Evolutionary conservation across 2,329 filamentous ascomycete genomes (phyloP).

Genomic region (Lachnellula cervina): DNA sequence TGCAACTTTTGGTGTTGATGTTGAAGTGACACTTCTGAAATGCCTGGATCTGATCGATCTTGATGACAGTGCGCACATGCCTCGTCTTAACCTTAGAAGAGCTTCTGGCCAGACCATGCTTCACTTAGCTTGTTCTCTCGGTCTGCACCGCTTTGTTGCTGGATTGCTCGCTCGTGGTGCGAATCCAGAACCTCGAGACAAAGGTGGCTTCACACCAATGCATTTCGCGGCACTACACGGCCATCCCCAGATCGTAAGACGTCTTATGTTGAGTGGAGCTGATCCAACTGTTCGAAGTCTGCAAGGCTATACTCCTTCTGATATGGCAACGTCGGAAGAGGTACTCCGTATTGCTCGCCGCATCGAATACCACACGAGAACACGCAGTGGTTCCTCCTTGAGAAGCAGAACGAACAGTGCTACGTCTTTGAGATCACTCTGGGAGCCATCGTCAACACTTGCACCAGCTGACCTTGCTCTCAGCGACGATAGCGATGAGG

Average conservation of each 20-base stretch:
- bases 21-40: conserved; percentile 51
- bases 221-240: conserved; percentile 76
- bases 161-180: conserved; percentile 74
- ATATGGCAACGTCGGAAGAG: conserved; percentile 62
- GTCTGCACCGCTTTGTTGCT: conserved; percentile 69
- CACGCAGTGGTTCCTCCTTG: conserved; percentile 59
- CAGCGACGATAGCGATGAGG: conserved; percentile 39
- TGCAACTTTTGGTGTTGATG: conserved; percentile 31
- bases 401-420: conserved; percentile 60
- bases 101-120: conserved; percentile 74
- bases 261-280: conserved; percentile 68
- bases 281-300: conserved; percentile 66
- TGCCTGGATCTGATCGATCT: conserved; percentile 76
- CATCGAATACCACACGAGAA: conserved; percentile 58
- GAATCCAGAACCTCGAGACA: conserved; percentile 68
- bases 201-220: conserved; percentile 75
- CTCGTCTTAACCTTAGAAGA: conserved; percentile 60
- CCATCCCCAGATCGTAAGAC: conserved; percentile 69
- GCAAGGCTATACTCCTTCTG: conserved; percentile 64
- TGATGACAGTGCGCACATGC: conserved; percentile 64
- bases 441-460: conserved; percentile 51
- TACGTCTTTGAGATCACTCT: conserved; percentile 61
- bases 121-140: conserved; percentile 71
- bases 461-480: conserved; percentile 34
- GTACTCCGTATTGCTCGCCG: conserved; percentile 60